Base-by-base conservation (phyloP, 1,284 basidiomycete species). In the Inonotus hispidus region DNA sequence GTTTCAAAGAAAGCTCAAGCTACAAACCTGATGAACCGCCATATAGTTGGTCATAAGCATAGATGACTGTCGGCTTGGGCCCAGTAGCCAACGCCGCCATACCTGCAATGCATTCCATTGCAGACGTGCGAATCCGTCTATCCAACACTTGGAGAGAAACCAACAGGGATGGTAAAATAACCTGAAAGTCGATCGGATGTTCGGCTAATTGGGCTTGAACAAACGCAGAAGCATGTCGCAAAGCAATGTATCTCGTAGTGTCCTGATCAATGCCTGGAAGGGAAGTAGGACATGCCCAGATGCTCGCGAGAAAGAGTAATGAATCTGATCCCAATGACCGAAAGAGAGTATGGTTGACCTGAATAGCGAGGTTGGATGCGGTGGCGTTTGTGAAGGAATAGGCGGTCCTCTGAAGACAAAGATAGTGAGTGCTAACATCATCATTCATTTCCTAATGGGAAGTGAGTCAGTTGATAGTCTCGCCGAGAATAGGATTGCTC, bases 41-140 rank as follows among this genome's bases (percentile, higher is more conserved):
- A 71, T 98, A 98, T 55, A 97, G 82, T 1, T 77, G 77, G 68
- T 97, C 93, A 66, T 90, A 84, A 7, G 84, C 92, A 73, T 95
- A 97, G 1, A 97, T 83, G 2, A 80, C 77, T 19, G 74, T 75
- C 29, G 83, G 75, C 45, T 76, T 77, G 62, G 78, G 73, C 55
- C 78, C 75, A 4, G 70, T 65, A 0, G 76, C 73, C 10, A 79
- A 69, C 38, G 76, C 71, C 2, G 73, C 70, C 47, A 87, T 68
- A 5, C 79, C 73, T 3, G 77, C 77, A 16, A 98, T 71, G 52
- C 87, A 85, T 52, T 81, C 80, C n/a, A 88, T 70, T 4, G 88
- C 87, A 23, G 83, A 84, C 55, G 79, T 74, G 23, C 93, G 81
- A 14, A 88, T 73, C 3, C 70, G 65, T 58, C 71, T 79, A 53